A percentile compares a stretch with the other conserved stretches of the same genome.
Evolutionary conservation across 1,284 basidiomycete genomes (phyloP).

Genomic region (Naganishia sp.): DNA sequence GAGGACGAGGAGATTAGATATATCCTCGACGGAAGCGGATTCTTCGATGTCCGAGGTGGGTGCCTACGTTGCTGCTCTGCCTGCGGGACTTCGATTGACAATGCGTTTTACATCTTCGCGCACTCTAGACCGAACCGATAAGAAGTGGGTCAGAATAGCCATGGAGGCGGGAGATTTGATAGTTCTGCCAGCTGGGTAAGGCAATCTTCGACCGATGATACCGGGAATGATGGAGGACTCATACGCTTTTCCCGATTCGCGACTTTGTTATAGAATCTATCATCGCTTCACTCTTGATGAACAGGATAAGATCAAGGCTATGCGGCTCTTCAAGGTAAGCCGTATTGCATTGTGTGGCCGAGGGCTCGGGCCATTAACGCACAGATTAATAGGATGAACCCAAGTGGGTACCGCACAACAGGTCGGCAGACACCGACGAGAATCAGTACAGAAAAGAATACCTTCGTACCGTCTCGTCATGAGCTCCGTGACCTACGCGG

Average conservation of each 20-base stretch:
- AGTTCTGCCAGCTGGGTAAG: slow-evolving; percentile 66
- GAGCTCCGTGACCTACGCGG: neutral
- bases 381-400: slow-evolving; percentile 76
- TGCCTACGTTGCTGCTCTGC: neutral
- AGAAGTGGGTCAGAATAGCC: slow-evolving; percentile 72
- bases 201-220: slow-evolving; percentile 23
- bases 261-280: slow-evolving; percentile 64
- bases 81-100: neutral
- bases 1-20: slow-evolving; percentile 91
- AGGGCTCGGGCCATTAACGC: neutral
- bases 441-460: slow-evolving; percentile 68
- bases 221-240: too few relatives aligned
- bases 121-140: slow-evolving; percentile 47
- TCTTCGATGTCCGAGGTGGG: slow-evolving; percentile 78
- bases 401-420: slow-evolving; percentile 77
- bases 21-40: slow-evolving; percentile 75
- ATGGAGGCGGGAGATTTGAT: slow-evolving; percentile 71
- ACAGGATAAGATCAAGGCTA: slow-evolving; percentile 66
- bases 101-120: neutral
- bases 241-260: neutral
- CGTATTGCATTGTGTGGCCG: neutral
- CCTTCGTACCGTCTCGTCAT: slow-evolving; percentile 45
- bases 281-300: slow-evolving; percentile 82
- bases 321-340: slow-evolving; percentile 73
- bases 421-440: slow-evolving; percentile 63